Evolutionary conservation across 768 basidiomycete species (phyloP).

Genomic region (Mycena floridula): DNA sequence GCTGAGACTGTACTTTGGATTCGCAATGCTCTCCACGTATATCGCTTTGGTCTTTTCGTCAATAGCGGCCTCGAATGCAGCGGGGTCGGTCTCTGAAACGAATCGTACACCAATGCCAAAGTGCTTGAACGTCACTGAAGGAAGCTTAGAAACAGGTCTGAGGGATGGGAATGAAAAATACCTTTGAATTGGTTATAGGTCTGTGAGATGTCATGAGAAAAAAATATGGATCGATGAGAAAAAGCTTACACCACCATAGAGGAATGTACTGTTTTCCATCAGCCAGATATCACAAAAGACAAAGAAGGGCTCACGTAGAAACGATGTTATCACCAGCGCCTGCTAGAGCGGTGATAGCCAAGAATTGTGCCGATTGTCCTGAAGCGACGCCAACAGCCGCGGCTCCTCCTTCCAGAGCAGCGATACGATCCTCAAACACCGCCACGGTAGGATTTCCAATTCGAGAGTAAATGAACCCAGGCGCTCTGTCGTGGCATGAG

Average conservation of each 20-base stretch:
- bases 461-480: constrained; percentile 61
- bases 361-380: constrained; percentile 75
- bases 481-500: constrained; percentile 24
- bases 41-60: constrained; percentile 75
- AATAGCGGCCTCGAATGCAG: constrained; percentile 58
- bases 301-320: constrained; percentile 43
- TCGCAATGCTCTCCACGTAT: constrained; percentile 74
- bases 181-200: constrained; percentile 75
- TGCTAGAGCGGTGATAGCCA: constrained; percentile 58
- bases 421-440: constrained; percentile 75
- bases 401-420: constrained; percentile 73
- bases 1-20: constrained; percentile 66
- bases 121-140: constrained; percentile 59
- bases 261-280: constrained; percentile 36
- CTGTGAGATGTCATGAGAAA: constrained; percentile 19
- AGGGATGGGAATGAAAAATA: not conserved
- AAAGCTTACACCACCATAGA: constrained; percentile 63
- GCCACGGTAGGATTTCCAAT: constrained; percentile 66
- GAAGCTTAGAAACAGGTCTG: not conserved
- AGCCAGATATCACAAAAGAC: too few relatives aligned
- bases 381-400: constrained; percentile 72
- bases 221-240: not conserved
- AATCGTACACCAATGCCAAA: constrained; percentile 64
- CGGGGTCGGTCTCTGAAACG: constrained; percentile 48
- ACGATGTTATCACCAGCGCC: constrained; percentile 74